Evolutionary conservation across 2,329 filamentous ascomycete genomes (phyloP), one percentile per base, ranked within the genome.

Genomic region (Amylocarpus encephaloides): DNA sequence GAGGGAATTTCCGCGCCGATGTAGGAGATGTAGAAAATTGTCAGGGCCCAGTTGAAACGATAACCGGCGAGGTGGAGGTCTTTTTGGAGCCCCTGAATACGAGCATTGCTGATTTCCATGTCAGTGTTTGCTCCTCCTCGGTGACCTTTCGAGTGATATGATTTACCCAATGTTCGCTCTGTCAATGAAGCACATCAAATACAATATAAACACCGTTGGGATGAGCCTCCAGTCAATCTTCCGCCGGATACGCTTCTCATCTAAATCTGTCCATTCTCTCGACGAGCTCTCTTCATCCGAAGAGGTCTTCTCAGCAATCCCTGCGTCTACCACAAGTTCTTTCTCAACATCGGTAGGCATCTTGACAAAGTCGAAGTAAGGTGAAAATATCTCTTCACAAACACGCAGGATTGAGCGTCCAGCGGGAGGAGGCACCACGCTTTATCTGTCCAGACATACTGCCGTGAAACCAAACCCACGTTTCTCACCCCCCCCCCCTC

Each of bases 21-120:
- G 64, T 84, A 84, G 15, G 79, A 70, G 35, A 79, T 66, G 66
- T 84, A 83, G 54, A 84, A 84, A 45, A 77, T 70, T n/a, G 74
- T 73, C 22, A 84, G 70, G 5, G 79, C 68, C 77, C 77, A 82
- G 51, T 77, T 73, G 66, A 82, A 84, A 69, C 74, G 75, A 6
- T 60, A 61, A 0, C 75, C 72, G 55, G 51, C 60, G 22, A 67
- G 55, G 3, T 80, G 72, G 19, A 83, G 70, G 62, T 84, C 80
- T 22, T 70, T 70, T 53, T 80, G 76, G 76, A 84, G 78, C 59
- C 80, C 80, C 43, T 80, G 79, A 44, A 83, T 77, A 39, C 74
- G 73, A 39, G 80, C 80, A 60, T 82, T 80, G 43, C 77, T 77
- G 36, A 80, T 78, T 18, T 9, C 16, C 6, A 2, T 43, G 33